These are phyloP conservation scores for Arabidopsis thaliana DNA, from an alignment of 345 rosid genomes.

Conservation along the genomic window DNA sequence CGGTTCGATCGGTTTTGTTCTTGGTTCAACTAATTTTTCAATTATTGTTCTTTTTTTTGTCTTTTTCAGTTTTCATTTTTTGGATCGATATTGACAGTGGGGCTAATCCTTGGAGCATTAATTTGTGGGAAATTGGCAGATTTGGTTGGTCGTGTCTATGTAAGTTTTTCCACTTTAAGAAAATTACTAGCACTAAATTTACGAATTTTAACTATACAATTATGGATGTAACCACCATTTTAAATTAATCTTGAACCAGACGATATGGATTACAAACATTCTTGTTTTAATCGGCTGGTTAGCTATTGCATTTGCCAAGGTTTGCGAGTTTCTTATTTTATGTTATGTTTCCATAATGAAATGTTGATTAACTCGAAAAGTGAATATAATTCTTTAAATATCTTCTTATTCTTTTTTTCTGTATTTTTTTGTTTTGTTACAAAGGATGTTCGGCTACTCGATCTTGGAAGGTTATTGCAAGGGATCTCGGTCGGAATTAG, in stretches of 20 bases:
- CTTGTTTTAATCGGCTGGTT: constrained; percentile 58
- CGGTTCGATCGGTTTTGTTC: neutral
- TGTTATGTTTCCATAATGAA: neutral
- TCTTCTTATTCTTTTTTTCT: neutral
- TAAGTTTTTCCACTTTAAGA: constrained; percentile 29
- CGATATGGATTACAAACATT: constrained; percentile 56
- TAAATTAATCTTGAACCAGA: constrained; percentile 40
- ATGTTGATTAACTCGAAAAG: neutral
- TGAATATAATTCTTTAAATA: neutral
- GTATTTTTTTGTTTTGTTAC: neutral
- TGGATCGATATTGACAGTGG: constrained; percentile 60
- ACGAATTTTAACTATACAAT: neutral
- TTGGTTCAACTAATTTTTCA: neutral
- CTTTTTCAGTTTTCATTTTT: constrained; percentile 53
- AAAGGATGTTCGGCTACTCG: constrained; percentile 68
- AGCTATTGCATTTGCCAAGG: constrained; percentile 60
- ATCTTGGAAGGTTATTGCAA: constrained; percentile 70
- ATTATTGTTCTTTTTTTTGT: neutral
- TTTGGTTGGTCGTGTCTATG: constrained; percentile 55
- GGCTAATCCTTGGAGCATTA: constrained; percentile 55
- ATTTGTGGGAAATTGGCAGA: constrained; percentile 55
- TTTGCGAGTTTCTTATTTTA: constrained; percentile 14
- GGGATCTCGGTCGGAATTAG: constrained; percentile 77
- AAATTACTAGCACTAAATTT: neutral
- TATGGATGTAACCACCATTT: neutral